Evolutionary conservation across 1,139 yeast species (phyloP).

Genomic region (Yamadazyma taylorii): DNA sequence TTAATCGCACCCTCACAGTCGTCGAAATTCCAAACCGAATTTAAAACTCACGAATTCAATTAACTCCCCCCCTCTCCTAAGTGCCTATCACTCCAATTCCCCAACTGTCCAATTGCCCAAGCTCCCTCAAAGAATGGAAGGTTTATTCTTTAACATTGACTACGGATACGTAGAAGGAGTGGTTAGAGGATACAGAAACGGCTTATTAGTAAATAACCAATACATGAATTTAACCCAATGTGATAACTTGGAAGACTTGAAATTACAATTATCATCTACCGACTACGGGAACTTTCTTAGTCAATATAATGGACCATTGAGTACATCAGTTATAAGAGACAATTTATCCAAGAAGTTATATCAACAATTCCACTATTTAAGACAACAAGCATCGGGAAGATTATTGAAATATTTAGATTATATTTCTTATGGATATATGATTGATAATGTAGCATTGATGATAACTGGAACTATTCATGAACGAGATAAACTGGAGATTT

Average conservation of each 20-base stretch:
- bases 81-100: too few species aligned
- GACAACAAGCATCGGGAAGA: constrained; percentile 80
- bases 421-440: constrained; percentile 96
- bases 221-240: constrained; percentile 94
- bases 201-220: constrained; percentile 73
- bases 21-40: not conserved
- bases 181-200: constrained; percentile 90
- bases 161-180: constrained; percentile 91
- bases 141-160: constrained; percentile 68
- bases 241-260: constrained; percentile 90
- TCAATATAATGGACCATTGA: constrained; percentile 75
- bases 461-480: constrained; percentile 97
- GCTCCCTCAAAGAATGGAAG: too few species aligned
- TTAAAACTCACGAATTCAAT: too few species aligned
- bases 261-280: constrained; percentile 89
- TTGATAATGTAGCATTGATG: constrained; percentile 93
- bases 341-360: constrained; percentile 73
- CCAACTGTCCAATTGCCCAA: too few species aligned
- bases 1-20: constrained; percentile 1
- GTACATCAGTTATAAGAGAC: constrained; percentile 83
- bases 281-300: constrained; percentile 92
- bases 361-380: constrained; percentile 81
- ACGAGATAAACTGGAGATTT: constrained; percentile 82
- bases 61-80: too few species aligned
- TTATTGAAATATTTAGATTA: constrained; percentile 82